A percentile compares a stretch with the other conserved stretches of the same genome.
Evolutionary conservation across 768 basidiomycete genomes (phyloP).

Genomic region (Tulasnella sp.): DNA sequence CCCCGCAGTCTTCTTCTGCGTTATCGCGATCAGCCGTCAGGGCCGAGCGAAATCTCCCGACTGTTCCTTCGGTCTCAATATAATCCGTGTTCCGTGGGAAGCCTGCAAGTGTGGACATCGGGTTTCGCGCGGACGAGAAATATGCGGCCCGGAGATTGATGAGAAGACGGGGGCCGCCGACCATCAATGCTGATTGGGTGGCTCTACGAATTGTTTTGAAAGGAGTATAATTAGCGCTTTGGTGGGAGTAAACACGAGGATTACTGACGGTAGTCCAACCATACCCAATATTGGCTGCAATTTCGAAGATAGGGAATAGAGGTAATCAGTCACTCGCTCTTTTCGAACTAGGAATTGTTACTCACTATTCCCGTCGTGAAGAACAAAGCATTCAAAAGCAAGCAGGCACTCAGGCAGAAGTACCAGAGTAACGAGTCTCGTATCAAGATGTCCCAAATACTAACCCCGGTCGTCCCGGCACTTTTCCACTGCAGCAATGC

Average conservation of each 20-base stretch:
- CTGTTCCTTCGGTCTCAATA: not conserved
- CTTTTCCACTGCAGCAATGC: conserved; percentile 35
- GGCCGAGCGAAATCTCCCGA: not conserved
- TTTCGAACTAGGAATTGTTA: not conserved
- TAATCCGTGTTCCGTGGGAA: not conserved
- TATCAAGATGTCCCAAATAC: conserved; percentile 33
- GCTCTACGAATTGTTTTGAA: not conserved
- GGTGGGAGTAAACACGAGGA: not conserved
- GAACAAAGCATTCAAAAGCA: not conserved
- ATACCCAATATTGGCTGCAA: not conserved
- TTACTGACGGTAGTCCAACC: not conserved
- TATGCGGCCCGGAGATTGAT: conserved; percentile 15
- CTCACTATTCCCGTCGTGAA: not conserved
- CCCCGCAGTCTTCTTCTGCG: not conserved
- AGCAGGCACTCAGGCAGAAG: not conserved
- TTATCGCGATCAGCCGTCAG: not conserved
- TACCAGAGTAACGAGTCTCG: not conserved
- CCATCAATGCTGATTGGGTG: not conserved
- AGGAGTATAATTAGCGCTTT: not conserved
- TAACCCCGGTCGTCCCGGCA: conserved; percentile 32
- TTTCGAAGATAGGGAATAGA: not conserved
- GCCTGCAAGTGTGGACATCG: not conserved
- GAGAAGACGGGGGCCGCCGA: conserved; percentile 6
- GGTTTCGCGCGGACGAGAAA: not conserved
- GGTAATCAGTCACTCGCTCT: not conserved